Percentiles rank a stretch among this genome's conserved stretches.
Evolutionary conservation across 305 asterid species (phyloP).

Genomic region (Fraxinus albicans): DNA sequence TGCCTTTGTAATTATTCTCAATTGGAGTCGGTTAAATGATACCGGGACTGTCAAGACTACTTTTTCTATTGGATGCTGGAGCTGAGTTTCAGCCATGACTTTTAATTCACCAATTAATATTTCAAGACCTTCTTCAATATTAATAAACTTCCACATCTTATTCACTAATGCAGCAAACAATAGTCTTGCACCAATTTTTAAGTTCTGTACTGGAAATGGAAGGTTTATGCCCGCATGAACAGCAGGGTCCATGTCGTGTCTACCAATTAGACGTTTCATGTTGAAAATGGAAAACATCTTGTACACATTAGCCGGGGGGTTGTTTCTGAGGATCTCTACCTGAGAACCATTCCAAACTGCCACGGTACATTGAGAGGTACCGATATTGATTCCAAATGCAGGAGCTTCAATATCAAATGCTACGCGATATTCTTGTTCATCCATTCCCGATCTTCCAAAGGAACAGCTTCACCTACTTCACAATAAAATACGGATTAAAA

Average conservation of each 20-base stretch:
- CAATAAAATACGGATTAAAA: not conserved
- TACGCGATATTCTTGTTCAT: conserved; percentile 78
- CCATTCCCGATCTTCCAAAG: conserved; percentile 41
- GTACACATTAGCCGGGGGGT: conserved; percentile 60
- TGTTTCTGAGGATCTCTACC: conserved; percentile 61
- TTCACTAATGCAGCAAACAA: conserved; percentile 76
- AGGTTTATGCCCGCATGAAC: conserved; percentile 72
- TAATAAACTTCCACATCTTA: conserved; percentile 79
- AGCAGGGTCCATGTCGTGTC: conserved; percentile 79
- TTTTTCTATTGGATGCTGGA: conserved; percentile 54
- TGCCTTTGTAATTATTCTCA: conserved; percentile 65
- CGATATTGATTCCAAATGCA: conserved; percentile 78
- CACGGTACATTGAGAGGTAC: conserved; percentile 80
- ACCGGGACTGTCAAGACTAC: conserved; percentile 74
- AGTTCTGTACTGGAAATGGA: conserved; percentile 76
- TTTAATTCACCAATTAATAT: conserved; percentile 67
- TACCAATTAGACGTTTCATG: conserved; percentile 72
- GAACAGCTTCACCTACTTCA: not conserved
- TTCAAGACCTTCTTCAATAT: conserved; percentile 87
- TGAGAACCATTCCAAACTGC: conserved; percentile 82
- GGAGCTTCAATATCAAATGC: conserved; percentile 72
- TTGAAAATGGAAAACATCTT: conserved; percentile 79
- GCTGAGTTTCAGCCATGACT: conserved; percentile 63
- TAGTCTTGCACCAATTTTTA: conserved; percentile 73
- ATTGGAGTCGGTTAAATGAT: conserved; percentile 75